phyloP scores from a whole-genome alignment of 495 filamentous ascomycete genomes.

The Aspergillus coremiiformis region DNA sequence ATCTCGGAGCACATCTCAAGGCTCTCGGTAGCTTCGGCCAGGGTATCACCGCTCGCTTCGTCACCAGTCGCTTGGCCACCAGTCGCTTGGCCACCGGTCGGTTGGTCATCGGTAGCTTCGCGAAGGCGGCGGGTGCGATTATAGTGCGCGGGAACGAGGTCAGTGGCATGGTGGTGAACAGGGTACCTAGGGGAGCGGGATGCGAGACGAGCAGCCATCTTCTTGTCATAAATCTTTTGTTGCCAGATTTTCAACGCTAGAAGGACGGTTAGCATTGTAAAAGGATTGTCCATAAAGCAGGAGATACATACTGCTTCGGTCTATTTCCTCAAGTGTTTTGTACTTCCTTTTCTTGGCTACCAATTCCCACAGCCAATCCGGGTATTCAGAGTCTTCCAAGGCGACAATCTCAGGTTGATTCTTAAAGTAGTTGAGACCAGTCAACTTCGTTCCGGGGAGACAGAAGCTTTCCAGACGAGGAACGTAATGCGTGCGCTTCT shows the following conservation, averaged over 20 bases:
- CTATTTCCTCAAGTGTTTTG: conserved; percentile 30
- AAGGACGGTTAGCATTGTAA: conserved; percentile 1
- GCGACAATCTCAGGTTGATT: conserved; percentile 64
- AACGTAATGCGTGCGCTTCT: conserved; percentile 19
- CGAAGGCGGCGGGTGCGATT: conserved; percentile 27
- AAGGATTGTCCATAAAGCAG: neutral
- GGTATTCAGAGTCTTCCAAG: conserved; percentile 77
- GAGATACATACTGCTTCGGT: conserved; percentile 53
- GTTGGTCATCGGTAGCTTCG: no score
- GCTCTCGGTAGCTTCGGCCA: conserved; percentile 29
- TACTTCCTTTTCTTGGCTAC: conserved; percentile 47
- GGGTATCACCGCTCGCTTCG: conserved; percentile 18
- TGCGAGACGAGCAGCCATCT: conserved; percentile 57
- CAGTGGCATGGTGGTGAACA: conserved; percentile 73
- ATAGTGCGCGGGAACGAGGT: conserved; percentile 57
- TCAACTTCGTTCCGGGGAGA: conserved; percentile 62
- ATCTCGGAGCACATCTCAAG: conserved; percentile 33
- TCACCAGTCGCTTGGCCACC: no score
- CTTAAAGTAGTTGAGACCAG: conserved; percentile 85
- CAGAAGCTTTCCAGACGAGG: conserved; percentile 43
- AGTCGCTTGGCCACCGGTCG: no score
- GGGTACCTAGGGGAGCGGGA: conserved; percentile 68
- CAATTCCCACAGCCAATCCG: conserved; percentile 81
- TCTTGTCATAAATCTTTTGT: conserved; percentile 55
- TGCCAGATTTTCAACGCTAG: conserved; percentile 49